Evolutionary conservation across 495 filamentous ascomycete species (phyloP), one percentile per base, ranked within the genome.

Genomic region (Talaromyces ruber): DNA sequence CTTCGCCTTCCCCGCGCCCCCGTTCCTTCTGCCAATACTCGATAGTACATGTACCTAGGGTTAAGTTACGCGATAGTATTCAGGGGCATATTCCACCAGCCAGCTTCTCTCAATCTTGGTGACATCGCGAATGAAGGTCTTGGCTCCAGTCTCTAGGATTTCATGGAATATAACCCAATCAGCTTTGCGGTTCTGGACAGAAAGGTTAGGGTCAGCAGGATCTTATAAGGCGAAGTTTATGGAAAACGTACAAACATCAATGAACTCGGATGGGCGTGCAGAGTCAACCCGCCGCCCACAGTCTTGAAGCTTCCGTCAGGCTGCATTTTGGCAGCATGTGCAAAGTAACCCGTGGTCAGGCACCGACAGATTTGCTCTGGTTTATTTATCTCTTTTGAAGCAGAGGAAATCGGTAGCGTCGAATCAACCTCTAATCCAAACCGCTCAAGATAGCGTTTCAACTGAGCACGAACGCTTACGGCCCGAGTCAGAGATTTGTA

Each of bases 141-240:
- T 98, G 61, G 84, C 82, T 16, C 90, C 88, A 22, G 90, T 95
- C 74, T 98, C 92, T 79, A 97, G 85, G 58, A 97, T 85, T 71
- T 98, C 95, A 68, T 95, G 89, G 69, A 98, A 98, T 47, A 98
- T 85, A 9, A 98, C 93, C 94, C 94, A 98, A 65, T 98, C 93
- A 18, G 90, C 92, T 78, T 96, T 97, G 51, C 94, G 86, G 74
- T 97, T 96, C 84, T 87, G 63, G 28, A 60, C 6, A 37, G n/a
- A 34, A 5, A 25, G n/a, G 2, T 16, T 37, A 64, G 34, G 68
- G 63, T 71, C 58, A 75, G 67, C 52, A 65, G 37, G 63, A 22
- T 18, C 26, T 7, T 21, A 16, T 45, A 63, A 28, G 28, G 11
- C 50, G 32, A 25, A 22, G 6, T 28, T 29, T 45, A 0, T 39